These are phyloP conservation scores for Isabelozyma heimii DNA, from an alignment of 805 yeast species.

Conservation along the genomic window DNA sequence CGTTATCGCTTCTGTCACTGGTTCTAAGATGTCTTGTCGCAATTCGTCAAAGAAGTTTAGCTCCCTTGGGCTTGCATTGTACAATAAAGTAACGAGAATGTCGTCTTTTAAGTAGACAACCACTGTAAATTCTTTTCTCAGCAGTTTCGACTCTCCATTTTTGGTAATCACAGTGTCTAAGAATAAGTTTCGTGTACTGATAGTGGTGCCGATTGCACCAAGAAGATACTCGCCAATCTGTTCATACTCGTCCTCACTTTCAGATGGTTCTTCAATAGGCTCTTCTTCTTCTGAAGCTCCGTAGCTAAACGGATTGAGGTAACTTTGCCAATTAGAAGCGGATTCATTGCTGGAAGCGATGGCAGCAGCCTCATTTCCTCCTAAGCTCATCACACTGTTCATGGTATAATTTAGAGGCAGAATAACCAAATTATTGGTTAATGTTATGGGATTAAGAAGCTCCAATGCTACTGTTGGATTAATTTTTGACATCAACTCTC, in stretches of 20 bases:
- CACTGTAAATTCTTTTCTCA: constrained; percentile 25
- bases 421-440: constrained; percentile 34
- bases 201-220: background rate
- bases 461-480: constrained; percentile 20
- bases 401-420: constrained; percentile 38
- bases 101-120: constrained; percentile 25
- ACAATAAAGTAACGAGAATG: constrained; percentile 21
- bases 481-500: background rate
- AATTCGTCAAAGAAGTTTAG: constrained; percentile 21
- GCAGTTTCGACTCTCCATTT: background rate
- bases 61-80: constrained; percentile 25
- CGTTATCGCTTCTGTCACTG: constrained; percentile 21
- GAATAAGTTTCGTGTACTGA: background rate
- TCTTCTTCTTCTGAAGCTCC: constrained; percentile 1
- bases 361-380: constrained; percentile 2
- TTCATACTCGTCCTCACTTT: background rate
- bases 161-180: background rate
- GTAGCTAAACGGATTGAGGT: constrained; percentile 7
- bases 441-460: constrained; percentile 28
- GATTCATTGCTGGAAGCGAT: background rate
- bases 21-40: constrained; percentile 10
- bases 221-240: background rate
- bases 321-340: constrained; percentile 14
- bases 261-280: background rate
- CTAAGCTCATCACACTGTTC: constrained; percentile 27